phyloP scores from a whole-genome alignment of 495 filamentous ascomycete species.

The Cenococcum geophilum region DNA sequence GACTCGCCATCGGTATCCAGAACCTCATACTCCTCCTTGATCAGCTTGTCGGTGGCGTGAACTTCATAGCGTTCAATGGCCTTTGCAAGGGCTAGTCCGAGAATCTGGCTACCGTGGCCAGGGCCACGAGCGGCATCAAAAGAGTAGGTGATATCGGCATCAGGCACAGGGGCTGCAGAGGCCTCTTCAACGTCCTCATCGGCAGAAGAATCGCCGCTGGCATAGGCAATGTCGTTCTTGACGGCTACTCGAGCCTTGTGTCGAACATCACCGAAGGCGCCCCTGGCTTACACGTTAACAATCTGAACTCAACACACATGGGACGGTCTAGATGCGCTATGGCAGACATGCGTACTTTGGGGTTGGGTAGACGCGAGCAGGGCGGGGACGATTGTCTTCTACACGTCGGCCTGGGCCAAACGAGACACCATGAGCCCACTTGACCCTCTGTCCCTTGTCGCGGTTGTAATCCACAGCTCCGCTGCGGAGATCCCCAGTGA shows the following conservation, averaged over 20 bases:
- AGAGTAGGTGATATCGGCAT: slow-evolving; percentile 43
- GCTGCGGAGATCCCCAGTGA: slow-evolving; percentile 40
- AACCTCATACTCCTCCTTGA: slow-evolving; percentile 55
- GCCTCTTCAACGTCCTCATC: slow-evolving; percentile 40
- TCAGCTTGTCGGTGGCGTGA: slow-evolving; percentile 50
- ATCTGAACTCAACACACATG: neutral
- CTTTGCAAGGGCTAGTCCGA: slow-evolving; percentile 48
- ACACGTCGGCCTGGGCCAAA: slow-evolving; percentile 28
- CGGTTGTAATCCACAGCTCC: slow-evolving; percentile 39
- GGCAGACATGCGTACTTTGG: slow-evolving; percentile 18
- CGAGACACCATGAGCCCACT: slow-evolving; percentile 46
- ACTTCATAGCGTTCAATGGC: slow-evolving; percentile 54
- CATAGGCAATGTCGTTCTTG: slow-evolving; percentile 33
- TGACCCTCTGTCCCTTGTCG: slow-evolving; percentile 48
- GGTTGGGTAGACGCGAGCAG: slow-evolving; percentile 22
- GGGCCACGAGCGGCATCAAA: slow-evolving; percentile 46
- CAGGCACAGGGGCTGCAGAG: slow-evolving; percentile 40
- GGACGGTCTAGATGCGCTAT: neutral
- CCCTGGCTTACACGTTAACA: neutral
- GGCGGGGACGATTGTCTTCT: slow-evolving; percentile 25
- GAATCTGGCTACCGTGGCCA: slow-evolving; percentile 48
- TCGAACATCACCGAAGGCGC: neutral
- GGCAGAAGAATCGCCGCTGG: slow-evolving; percentile 30
- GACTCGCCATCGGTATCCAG: slow-evolving; percentile 43
- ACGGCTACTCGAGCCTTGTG: slow-evolving; percentile 27